These are phyloP conservation scores for Botrytis cinerea DNA, from an alignment of 2,329 filamentous ascomycete genomes.

Conservation along the genomic window DNA sequence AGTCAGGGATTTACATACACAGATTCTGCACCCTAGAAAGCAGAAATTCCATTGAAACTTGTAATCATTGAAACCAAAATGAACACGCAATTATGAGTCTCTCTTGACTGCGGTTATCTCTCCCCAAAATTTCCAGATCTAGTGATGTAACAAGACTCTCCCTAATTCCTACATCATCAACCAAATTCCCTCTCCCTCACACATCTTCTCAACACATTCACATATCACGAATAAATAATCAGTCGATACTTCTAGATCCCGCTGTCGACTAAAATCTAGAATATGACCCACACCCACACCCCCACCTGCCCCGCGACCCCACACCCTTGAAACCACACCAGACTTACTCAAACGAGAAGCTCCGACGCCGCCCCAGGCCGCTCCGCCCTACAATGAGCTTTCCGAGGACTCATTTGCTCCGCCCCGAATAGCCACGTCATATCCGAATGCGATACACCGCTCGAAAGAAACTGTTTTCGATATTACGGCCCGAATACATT, in stretches of 20 bases:
- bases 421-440: not conserved
- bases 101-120: not conserved
- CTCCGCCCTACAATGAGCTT: not conserved
- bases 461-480: not conserved
- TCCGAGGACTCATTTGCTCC: not conserved
- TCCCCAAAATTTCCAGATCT: not conserved
- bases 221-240: not conserved
- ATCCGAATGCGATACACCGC: not conserved
- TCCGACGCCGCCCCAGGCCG: not conserved
- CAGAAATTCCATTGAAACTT: no score
- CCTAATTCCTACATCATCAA: not conserved
- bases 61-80: no score
- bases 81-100: no score
- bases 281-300: not conserved
- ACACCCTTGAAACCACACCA: no score
- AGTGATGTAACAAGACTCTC: not conserved
- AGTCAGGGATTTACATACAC: no score
- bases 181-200: not conserved
- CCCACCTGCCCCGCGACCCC: not conserved
- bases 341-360: not conserved
- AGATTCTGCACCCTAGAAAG: no score
- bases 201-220: not conserved
- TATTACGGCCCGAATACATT: not conserved
- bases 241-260: not conserved
- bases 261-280: not conserved